These are phyloP conservation scores for Tilletia horrida DNA, from an alignment of 1,284 basidiomycete genomes.

Conservation along the genomic window DNA sequence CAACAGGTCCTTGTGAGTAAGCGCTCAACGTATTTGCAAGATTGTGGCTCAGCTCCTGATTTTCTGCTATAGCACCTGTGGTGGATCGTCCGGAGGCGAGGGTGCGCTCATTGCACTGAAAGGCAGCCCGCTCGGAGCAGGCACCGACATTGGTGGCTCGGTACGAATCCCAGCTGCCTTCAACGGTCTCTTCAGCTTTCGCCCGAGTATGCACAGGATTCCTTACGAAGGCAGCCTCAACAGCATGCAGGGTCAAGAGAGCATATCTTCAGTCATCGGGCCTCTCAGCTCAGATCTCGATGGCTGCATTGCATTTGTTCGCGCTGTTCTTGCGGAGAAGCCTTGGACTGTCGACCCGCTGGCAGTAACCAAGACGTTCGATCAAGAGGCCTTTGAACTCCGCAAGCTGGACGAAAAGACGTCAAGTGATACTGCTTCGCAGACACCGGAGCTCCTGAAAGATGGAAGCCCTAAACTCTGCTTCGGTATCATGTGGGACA, in stretches of 20 bases:
- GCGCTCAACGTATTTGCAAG: not conserved
- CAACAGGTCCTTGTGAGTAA: conserved; percentile 59
- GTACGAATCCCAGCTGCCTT: conserved; percentile 65
- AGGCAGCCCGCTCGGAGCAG: conserved; percentile 64
- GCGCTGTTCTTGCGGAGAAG: not conserved
- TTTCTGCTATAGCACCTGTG: conserved; percentile 51
- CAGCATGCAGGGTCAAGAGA: conserved; percentile 56
- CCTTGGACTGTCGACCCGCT: conserved; percentile 19
- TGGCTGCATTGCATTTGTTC: not conserved
- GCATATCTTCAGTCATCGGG: conserved; percentile 8
- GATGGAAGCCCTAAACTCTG: conserved; percentile 20
- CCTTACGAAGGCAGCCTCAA: conserved; percentile 64
- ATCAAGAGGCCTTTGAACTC: conserved; percentile 28
- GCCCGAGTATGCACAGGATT: conserved; percentile 68
- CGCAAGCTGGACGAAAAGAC: conserved; percentile 25
- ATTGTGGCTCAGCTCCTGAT: not conserved
- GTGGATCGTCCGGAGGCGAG: conserved; percentile 68
- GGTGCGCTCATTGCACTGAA: conserved; percentile 63
- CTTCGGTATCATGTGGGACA: conserved; percentile 26
- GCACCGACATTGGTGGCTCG: conserved; percentile 70
- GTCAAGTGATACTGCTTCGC: not conserved
- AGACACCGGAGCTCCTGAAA: not conserved
- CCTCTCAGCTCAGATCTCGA: conserved; percentile 1
- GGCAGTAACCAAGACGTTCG: conserved; percentile 29
- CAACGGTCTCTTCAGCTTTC: conserved; percentile 67